Evolutionary conservation across 768 basidiomycete genomes (phyloP).

Genomic region (Hydnomerulius pinastri): DNA sequence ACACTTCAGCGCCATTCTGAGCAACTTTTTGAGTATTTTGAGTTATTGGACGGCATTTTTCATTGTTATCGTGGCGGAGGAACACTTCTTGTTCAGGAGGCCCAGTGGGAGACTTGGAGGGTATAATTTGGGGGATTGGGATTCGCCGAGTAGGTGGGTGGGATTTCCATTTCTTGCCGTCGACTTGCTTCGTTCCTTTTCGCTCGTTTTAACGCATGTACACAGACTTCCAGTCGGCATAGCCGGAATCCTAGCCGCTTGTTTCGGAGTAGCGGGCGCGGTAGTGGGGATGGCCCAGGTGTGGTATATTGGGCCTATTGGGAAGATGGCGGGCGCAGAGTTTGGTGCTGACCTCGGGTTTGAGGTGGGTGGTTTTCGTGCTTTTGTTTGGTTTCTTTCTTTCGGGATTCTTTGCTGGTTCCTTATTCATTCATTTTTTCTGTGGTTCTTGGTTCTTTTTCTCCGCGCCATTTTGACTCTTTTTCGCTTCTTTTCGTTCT

Average conservation of each 20-base stretch:
- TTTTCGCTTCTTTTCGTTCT: neutral
- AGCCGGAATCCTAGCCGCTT: slow-evolving; percentile 49
- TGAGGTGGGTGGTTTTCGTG: slow-evolving; percentile 40
- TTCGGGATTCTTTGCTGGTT: neutral
- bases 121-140: slow-evolving; percentile 54
- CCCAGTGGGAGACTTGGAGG: slow-evolving; percentile 43
- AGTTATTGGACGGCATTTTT: slow-evolving; percentile 52
- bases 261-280: slow-evolving; percentile 49
- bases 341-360: slow-evolving; percentile 57
- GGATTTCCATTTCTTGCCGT: neutral
- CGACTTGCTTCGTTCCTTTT: neutral
- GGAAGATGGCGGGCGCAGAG: slow-evolving; percentile 38
- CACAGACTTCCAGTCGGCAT: slow-evolving; percentile 47
- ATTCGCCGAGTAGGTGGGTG: slow-evolving; percentile 38
- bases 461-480: neutral
- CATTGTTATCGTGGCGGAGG: slow-evolving; percentile 45
- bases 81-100: slow-evolving; percentile 49
- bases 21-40: slow-evolving; percentile 44
- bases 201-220: neutral
- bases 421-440: neutral
- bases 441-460: neutral
- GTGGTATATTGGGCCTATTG: slow-evolving; percentile 56
- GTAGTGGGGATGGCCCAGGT: slow-evolving; percentile 54
- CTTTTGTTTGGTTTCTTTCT: neutral
- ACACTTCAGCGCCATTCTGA: slow-evolving; percentile 45